A percentile compares a stretch with the other conserved stretches of the same genome.
Evolutionary conservation across 225 moss, liverwort and hornwort genomes (phyloP).

Genomic region (Neckera pumila): DNA sequence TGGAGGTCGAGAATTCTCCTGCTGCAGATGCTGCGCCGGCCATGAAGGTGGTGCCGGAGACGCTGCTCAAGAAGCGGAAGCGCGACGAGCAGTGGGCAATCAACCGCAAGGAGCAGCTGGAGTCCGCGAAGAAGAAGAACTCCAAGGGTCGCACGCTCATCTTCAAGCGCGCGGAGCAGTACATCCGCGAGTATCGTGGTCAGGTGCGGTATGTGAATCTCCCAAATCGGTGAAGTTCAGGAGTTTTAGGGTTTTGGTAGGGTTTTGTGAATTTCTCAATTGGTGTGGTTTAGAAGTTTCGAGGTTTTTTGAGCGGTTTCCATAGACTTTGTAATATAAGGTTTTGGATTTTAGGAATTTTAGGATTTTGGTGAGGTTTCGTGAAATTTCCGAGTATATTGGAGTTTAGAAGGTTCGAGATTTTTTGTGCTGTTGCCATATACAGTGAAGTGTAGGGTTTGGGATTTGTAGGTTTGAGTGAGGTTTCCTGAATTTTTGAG

Average conservation of each 20-base stretch:
- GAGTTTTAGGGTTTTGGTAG: background rate
- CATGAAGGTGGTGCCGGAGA: slow-evolving; percentile 42
- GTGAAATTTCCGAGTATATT: background rate
- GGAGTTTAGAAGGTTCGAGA: background rate
- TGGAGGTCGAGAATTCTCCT: background rate
- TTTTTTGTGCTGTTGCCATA: background rate
- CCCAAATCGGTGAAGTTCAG: background rate
- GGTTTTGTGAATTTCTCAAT: background rate
- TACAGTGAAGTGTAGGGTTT: background rate
- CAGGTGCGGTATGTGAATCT: slow-evolving; percentile 18
- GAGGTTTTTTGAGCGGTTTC: background rate
- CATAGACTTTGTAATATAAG: no score
- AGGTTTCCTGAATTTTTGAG: background rate
- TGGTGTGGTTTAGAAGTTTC: background rate
- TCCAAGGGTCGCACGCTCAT: slow-evolving; percentile 34
- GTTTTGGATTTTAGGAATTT: background rate
- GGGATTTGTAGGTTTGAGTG: background rate
- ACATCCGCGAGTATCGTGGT: slow-evolving; percentile 48
- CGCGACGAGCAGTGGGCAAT: slow-evolving; percentile 69
- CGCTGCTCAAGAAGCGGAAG: slow-evolving; percentile 70
- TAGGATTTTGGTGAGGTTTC: background rate
- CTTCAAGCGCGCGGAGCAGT: slow-evolving; percentile 71
- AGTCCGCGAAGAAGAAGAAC: slow-evolving; percentile 24
- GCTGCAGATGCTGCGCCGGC: background rate
- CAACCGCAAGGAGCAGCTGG: slow-evolving; percentile 34